These are phyloP conservation scores for Tulasnella sp. DNA, from an alignment of 768 basidiomycete genomes.

Conservation along the genomic window DNA sequence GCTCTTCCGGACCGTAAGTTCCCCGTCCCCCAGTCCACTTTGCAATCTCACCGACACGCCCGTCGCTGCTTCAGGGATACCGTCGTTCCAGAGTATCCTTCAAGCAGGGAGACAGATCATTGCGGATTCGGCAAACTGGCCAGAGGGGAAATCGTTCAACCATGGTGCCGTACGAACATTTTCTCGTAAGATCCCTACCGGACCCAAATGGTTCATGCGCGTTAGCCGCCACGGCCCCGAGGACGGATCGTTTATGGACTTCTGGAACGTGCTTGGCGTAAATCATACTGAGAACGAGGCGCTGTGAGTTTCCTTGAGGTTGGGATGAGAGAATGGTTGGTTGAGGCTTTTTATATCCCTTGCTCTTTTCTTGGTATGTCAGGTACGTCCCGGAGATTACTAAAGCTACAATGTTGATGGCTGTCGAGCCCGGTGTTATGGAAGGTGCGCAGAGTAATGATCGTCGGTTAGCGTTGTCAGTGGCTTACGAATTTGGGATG, in stretches of 20 bases:
- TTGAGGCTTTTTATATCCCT: not conserved
- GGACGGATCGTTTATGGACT: slow-evolving; percentile 6
- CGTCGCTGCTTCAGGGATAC: not conserved
- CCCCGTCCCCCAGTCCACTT: not conserved
- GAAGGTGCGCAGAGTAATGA: not conserved
- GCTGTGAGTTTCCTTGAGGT: not conserved
- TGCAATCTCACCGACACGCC: not conserved
- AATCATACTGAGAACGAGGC: slow-evolving; percentile 6
- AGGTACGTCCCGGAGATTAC: slow-evolving; percentile 11
- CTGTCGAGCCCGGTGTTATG: slow-evolving; percentile 14
- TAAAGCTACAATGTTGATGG: slow-evolving; percentile 2
- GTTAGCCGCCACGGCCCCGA: slow-evolving; percentile 11
- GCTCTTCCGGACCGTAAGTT: slow-evolving; percentile 5
- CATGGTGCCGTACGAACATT: slow-evolving; percentile 13
- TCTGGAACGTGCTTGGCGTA: slow-evolving; percentile 7
- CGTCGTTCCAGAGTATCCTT: slow-evolving; percentile 13
- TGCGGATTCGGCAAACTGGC: slow-evolving; percentile 7
- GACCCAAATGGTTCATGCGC: slow-evolving; percentile 8
- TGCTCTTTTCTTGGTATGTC: not conserved
- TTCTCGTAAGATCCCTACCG: not conserved
- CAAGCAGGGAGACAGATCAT: not conserved
- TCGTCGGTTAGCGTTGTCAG: not conserved
- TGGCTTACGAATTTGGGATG: not conserved
- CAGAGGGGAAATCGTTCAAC: slow-evolving; percentile 14
- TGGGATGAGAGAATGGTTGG: not conserved